Conservation (phyloP, 192 early-diverging fungal genomes). For the Glomus cerebriforme region DNA sequence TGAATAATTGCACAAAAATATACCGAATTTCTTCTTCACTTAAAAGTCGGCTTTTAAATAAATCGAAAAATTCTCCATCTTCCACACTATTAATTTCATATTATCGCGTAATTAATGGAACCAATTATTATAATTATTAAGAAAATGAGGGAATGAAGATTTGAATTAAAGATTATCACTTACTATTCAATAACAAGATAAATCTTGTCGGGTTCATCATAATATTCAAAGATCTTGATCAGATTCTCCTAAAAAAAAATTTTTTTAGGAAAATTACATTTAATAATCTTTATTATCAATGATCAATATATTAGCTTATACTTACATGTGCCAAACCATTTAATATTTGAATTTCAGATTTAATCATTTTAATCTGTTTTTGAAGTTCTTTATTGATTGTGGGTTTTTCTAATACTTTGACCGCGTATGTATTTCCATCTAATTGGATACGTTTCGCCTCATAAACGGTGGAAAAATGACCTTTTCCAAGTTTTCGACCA, state of each 20-base stretch:
- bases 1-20: slow-evolving; percentile 78
- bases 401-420: slow-evolving; percentile 1
- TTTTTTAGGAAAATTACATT: too few relatives aligned
- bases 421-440: neutral
- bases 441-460: neutral
- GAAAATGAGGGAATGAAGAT: too few relatives aligned
- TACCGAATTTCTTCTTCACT: slow-evolving; percentile 76
- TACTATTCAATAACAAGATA: slow-evolving; percentile 22
- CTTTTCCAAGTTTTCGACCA: neutral
- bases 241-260: slow-evolving; percentile 3
- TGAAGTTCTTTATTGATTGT: neutral
- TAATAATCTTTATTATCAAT: neutral
- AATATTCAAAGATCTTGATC: neutral
- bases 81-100: slow-evolving; percentile 52
- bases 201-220: neutral
- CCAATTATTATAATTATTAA: neutral
- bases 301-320: neutral
- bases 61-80: slow-evolving; percentile 94
- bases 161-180: neutral
- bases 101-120: too few relatives aligned
- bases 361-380: neutral
- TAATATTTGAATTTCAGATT: slow-evolving; percentile 11
- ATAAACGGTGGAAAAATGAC: slow-evolving; percentile 12
- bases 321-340: neutral
- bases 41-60: slow-evolving; percentile 72